Evolutionary conservation across 1,284 basidiomycete genomes (phyloP), one percentile per base, ranked within the genome.

Genomic region (Butyriboletus appendiculatus): DNA sequence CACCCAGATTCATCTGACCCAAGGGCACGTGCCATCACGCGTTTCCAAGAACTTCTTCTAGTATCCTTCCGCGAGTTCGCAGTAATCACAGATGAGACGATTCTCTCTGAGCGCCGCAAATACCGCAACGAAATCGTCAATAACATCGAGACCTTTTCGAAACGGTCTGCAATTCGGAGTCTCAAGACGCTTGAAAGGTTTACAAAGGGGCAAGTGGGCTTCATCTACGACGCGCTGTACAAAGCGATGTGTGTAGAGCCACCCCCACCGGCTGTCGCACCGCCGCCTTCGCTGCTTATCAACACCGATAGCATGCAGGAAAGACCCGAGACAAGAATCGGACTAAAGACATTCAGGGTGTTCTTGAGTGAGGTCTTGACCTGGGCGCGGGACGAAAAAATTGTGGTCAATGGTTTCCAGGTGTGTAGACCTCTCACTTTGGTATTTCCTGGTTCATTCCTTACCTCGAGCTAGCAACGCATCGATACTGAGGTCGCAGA

Each of bases 61-160:
- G 89, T 98, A 50, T 96, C 96, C 2, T 98, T 98, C 82, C 86
- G 97, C 52, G 97, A 99, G 72, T 99, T 99, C 71, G 90, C 94
- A 24, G 81, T 95, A 59, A 96, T 99, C 69, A 96, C 94, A 0
- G 96, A 98, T 66, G 97, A 99, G 32, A 93, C 92, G 14, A 98
- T 99, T 62, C 82, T 86, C 18, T 82, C 82, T 18, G 96, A 99
- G 72, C 86, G 97, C 28, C 84, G 86, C 59, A 84, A 89, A 39
- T 94, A 94, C 76, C 84, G 96, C 46, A 84, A 87, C 44, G 96
- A 98, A 68, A 92, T 99, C 57, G 88, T 98, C 34, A 85, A 93
- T 65, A 93, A 88, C 66, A 96, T 99, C 61, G 97, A 99, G 75
- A 86, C 85, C 7, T 99, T 98, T 74, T 90, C 96, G 22, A 98